Evolutionary conservation across 371 early-diverging fungal species (phyloP), one percentile per base, ranked within the genome.

Genomic region (Haplosporangium sp.): DNA sequence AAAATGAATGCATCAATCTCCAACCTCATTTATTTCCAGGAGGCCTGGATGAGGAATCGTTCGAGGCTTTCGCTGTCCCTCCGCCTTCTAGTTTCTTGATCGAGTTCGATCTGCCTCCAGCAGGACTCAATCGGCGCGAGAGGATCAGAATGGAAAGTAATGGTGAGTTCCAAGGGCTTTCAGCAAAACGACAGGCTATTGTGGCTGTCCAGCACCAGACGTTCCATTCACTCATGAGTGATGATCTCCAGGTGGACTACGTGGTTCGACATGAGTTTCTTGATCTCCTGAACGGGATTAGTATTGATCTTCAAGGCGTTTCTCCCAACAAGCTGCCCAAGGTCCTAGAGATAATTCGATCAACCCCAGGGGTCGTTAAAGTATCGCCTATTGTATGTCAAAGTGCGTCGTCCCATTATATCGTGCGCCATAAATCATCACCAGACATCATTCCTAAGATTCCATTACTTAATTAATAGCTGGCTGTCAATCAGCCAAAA

Each of bases 211-310:
- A 75, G n/a, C 76, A 75, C 46, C 56, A 58, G 23, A 14, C 42
- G 4, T 67, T 75, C 18, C 59, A 54, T 42, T 42, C 43, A 0
- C 54, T 53, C 54, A 23, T 75, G 59, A 67, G 18, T 0, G 58
- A 66, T 16, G 55, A 59, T 46, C 50, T 75, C 9, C 42, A 70
- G 4, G 13, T 75, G 37, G 52, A 62, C 11, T 69, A 55, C 20
- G 45, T 38, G 8, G 60, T 75, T 1, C 70, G 76, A 18, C 76
- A 75, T 29, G 70, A 75, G 56, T 75, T 75, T 45, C 67, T 70
- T 23, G 62, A 66, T 20, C 55, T 75, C 8, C 62, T 75, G 64
- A 75, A 75, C 13, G 76, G 76, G 13, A 47, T 75, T 16, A 75
- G 76, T 29, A 67, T 75, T 46, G 70, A 75, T 12, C 64, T 75